Percentiles rank a stretch among this genome's conserved stretches.
phyloP scores from a whole-genome alignment of 1,284 basidiomycete genomes.

The Trametes versicolor region DNA sequence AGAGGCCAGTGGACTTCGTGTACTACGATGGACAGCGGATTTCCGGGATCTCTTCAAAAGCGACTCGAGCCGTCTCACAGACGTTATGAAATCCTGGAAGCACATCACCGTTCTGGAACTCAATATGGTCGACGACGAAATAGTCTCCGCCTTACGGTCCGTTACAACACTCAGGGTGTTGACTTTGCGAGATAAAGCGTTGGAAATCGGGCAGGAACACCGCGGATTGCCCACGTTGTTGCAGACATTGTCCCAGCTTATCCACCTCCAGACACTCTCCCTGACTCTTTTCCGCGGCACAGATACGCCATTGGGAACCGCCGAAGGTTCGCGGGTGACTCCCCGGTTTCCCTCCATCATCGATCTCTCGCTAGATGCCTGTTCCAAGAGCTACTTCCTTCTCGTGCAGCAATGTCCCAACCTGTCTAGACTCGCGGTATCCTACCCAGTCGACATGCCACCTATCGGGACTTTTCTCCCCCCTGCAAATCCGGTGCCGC shows the following conservation, averaged over 20 bases:
- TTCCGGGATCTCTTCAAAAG: background rate
- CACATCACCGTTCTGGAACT: background rate
- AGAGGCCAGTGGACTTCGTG: background rate
- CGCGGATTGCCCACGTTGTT: background rate
- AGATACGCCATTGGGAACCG: background rate
- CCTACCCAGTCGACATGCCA: background rate
- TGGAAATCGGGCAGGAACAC: background rate
- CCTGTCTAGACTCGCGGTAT: background rate
- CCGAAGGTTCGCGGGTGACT: background rate
- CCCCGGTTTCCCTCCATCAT: background rate
- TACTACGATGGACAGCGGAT: background rate
- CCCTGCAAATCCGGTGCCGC: too few relatives aligned
- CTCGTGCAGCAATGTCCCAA: background rate
- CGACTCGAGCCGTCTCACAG: background rate
- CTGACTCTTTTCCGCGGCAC: background rate
- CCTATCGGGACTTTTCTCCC: background rate
- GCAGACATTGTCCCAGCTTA: background rate
- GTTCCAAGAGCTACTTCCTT: background rate
- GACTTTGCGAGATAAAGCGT: background rate
- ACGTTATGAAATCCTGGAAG: background rate
- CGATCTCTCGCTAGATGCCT: background rate
- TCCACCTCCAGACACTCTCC: background rate
- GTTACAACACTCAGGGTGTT: background rate
- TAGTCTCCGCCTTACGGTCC: background rate
- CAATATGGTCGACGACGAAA: background rate